Evolutionary conservation across 2,329 filamentous ascomycete genomes (phyloP).

Genomic region (Sclerotiophoma versabilis): DNA sequence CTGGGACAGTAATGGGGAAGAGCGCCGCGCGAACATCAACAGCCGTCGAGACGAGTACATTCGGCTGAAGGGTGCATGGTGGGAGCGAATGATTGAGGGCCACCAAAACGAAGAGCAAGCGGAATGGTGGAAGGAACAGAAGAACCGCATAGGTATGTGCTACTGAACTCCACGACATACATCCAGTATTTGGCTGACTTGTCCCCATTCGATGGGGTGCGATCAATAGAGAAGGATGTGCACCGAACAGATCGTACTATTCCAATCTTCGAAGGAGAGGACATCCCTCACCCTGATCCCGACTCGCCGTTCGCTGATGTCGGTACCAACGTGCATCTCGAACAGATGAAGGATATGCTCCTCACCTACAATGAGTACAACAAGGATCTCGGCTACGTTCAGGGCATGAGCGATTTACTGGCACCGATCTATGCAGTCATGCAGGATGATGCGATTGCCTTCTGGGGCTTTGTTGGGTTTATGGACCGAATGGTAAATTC

Average conservation of each 20-base stretch:
- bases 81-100: conserved; percentile 88
- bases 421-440: conserved; percentile 96
- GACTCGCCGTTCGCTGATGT: conserved; percentile 91
- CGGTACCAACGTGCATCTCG: conserved; percentile 95
- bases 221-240: conserved; percentile 88
- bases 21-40: conserved; percentile 82
- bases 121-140: conserved; percentile 98
- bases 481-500: conserved; percentile 85
- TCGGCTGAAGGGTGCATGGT: conserved; percentile 92
- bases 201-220: conserved; percentile 62
- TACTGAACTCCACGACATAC: background rate
- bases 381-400: conserved; percentile 91
- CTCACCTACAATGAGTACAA: conserved; percentile 99
- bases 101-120: conserved; percentile 80
- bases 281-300: conserved; percentile 94
- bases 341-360: conserved; percentile 99
- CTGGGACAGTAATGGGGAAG: conserved; percentile 89
- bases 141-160: conserved; percentile 83
- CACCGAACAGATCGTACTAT: conserved; percentile 95
- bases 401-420: conserved; percentile 97
- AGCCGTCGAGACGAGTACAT: conserved; percentile 93
- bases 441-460: conserved; percentile 95
- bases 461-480: conserved; percentile 95
- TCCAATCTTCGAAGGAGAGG: conserved; percentile 94
- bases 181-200: conserved; percentile 50